Percentiles rank a stretch among this genome's conserved stretches.
Conservation (phyloP, 148 eudicot species). For the Rhododendron griersonianum region DNA sequence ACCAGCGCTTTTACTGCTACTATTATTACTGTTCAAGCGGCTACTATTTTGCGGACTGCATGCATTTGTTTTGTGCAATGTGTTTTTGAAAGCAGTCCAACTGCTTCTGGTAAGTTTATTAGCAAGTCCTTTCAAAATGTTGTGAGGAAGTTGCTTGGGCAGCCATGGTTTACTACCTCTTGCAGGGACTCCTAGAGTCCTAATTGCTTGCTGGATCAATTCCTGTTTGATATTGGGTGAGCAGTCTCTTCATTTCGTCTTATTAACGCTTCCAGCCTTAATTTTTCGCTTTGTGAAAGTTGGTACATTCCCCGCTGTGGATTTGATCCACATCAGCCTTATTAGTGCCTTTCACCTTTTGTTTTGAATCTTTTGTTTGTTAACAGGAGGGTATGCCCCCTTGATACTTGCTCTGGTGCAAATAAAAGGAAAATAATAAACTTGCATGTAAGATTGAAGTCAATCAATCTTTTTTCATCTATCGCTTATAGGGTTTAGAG, state of each 20-base stretch:
- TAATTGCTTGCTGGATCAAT: not conserved
- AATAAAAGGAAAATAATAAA: not conserved
- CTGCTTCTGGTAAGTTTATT: not conserved
- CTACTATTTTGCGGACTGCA: not conserved
- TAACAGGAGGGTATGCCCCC: not conserved
- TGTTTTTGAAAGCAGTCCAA: not conserved
- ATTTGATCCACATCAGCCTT: not conserved
- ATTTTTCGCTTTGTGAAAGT: not conserved
- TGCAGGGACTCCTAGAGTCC: not conserved
- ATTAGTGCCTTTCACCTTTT: not conserved
- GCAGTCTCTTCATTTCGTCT: not conserved
- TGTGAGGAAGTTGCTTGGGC: not conserved
- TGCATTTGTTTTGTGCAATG: constrained; percentile 2
- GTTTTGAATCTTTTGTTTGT: not conserved
- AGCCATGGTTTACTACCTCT: not conserved
- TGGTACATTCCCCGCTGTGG: not conserved
- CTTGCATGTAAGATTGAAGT: not conserved
- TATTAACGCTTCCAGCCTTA: not conserved
- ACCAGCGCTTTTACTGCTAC: not conserved
- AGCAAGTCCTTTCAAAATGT: not conserved
- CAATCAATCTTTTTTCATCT: not conserved
- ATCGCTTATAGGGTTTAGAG: constrained; percentile 56
- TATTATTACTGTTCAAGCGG: not conserved
- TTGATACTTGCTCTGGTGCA: not conserved
- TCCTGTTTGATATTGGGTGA: not conserved